phyloP scores from a whole-genome alignment of 495 filamentous ascomycete species.

The Talaromyces stipitatus region DNA sequence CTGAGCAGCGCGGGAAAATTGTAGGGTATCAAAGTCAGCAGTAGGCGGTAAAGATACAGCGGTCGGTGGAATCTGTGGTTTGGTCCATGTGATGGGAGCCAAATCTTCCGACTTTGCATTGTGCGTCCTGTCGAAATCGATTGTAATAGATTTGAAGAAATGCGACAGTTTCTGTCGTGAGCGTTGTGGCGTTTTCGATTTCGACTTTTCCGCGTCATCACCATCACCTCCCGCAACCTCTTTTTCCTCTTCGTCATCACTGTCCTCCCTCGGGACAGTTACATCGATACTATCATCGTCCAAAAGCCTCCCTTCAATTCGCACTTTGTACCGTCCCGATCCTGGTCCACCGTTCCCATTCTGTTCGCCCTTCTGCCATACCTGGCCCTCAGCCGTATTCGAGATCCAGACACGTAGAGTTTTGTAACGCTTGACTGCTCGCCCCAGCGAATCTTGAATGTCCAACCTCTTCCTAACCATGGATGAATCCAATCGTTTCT shows the following conservation, averaged over 20 bases:
- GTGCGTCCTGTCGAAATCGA: slow-evolving; percentile 70
- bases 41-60: slow-evolving; percentile 35
- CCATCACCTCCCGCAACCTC: slow-evolving; percentile 38
- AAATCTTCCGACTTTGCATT: slow-evolving; percentile 32
- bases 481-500: slow-evolving; percentile 85
- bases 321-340: slow-evolving; percentile 68
- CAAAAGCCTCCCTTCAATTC: slow-evolving; percentile 85
- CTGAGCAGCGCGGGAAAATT: slow-evolving; percentile 86
- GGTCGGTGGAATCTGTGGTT: slow-evolving; percentile 51
- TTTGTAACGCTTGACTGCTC: slow-evolving; percentile 71
- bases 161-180: slow-evolving; percentile 67
- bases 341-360: slow-evolving; percentile 29
- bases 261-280: slow-evolving; percentile 38
- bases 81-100: slow-evolving; percentile 65
- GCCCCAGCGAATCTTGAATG: slow-evolving; percentile 73
- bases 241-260: slow-evolving; percentile 49
- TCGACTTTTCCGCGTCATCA: slow-evolving; percentile 34
- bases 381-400: slow-evolving; percentile 90
- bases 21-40: slow-evolving; percentile 82
- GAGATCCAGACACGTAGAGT: slow-evolving; percentile 91
- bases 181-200: slow-evolving; percentile 25
- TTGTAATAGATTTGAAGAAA: slow-evolving; percentile 86
- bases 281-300: slow-evolving; percentile 58
- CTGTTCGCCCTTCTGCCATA: slow-evolving; percentile 66
- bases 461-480: slow-evolving; percentile 92